These are phyloP conservation scores for Penicillium canariense DNA, from an alignment of 495 filamentous ascomycete genomes.

Conservation along the genomic window DNA sequence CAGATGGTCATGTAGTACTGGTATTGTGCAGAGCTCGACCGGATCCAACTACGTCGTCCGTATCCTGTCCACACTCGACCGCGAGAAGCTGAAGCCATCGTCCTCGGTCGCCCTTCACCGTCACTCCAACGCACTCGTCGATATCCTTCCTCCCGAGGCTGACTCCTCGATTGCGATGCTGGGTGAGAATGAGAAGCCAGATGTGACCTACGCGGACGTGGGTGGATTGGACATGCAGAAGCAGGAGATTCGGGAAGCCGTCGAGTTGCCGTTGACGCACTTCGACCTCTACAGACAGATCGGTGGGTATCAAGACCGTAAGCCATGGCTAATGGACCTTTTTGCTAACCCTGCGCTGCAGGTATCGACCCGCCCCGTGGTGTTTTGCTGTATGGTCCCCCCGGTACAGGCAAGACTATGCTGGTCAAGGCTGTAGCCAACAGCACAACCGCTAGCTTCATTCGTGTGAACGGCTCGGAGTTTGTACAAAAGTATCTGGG, in stretches of 20 bases:
- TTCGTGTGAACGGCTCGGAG: constrained; percentile 95
- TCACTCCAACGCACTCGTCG: constrained; percentile 97
- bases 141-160: constrained; percentile 95
- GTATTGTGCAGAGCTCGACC: constrained; percentile 96
- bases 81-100: constrained; percentile 93
- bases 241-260: constrained; percentile 96
- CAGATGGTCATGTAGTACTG: constrained; percentile 60
- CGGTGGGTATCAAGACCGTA: constrained; percentile 40
- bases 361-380: constrained; percentile 97
- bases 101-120: constrained; percentile 96
- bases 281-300: constrained; percentile 99
- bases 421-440: constrained; percentile 97
- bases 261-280: constrained; percentile 93
- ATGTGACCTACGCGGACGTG: constrained; percentile 97
- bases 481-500: constrained; percentile 99
- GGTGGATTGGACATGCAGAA: constrained; percentile 99
- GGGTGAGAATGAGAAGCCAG: constrained; percentile 92
- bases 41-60: constrained; percentile 99
- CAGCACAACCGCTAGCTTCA: constrained; percentile 96
- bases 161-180: constrained; percentile 99
- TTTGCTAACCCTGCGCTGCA: constrained; percentile 29
- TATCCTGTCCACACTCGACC: constrained; percentile 96
- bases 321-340: background rate
- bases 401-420: constrained; percentile 98
- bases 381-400: constrained; percentile 92